These are phyloP conservation scores for Alternaria consortialis DNA, from an alignment of 2,329 filamentous ascomycete species.

Conservation along the genomic window DNA sequence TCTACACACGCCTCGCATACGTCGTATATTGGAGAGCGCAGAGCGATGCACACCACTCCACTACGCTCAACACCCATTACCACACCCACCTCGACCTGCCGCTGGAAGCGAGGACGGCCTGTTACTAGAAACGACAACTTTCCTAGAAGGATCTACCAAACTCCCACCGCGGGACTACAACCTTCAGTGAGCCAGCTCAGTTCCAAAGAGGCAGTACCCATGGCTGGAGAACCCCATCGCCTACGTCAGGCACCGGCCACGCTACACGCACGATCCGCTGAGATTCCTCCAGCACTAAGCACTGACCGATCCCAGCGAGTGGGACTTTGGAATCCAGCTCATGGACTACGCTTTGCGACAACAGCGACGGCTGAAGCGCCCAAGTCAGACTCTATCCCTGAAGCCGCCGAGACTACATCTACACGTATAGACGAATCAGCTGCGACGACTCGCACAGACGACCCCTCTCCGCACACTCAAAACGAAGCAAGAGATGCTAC, in stretches of 20 bases:
- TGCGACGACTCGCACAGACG: not conserved
- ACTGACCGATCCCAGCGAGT: constrained; percentile 7
- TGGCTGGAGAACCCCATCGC: not conserved
- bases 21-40: not conserved
- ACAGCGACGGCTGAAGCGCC: not conserved
- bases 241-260: constrained; percentile 3
- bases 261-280: constrained; percentile 3
- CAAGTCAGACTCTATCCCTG: not conserved
- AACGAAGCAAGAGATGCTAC: not conserved
- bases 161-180: not conserved
- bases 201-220: not conserved
- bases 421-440: not conserved
- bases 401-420: not conserved
- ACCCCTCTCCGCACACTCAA: not conserved
- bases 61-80: constrained; percentile 9
- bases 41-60: constrained; percentile 17
- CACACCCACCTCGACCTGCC: constrained; percentile 16
- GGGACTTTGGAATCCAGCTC: constrained; percentile 13
- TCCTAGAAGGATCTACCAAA: constrained; percentile 1
- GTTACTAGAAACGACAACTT: constrained; percentile 19
- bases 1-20: not conserved
- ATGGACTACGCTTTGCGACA: constrained; percentile 21
- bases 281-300: not conserved
- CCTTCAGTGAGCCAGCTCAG: not conserved
- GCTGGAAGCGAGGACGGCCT: constrained; percentile 34